Conservation (phyloP, 75 land plant genomes). For the Picea glauca region DNA sequence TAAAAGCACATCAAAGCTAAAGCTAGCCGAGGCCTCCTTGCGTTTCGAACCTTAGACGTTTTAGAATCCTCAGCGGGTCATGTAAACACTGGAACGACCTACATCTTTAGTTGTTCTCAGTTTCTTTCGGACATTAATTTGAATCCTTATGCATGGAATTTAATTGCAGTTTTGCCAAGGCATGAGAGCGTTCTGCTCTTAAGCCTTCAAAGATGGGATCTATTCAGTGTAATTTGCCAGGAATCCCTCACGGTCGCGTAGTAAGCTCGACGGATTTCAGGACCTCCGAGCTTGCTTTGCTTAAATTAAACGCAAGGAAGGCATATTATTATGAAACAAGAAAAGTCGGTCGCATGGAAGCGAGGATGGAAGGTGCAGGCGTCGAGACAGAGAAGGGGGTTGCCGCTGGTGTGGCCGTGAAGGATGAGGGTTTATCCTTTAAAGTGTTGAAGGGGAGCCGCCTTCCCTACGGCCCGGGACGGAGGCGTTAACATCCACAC, state of each 20-base stretch:
- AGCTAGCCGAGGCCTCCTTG: too few relatives aligned
- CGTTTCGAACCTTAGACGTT: neutral
- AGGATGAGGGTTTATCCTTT: neutral
- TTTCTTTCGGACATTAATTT: neutral
- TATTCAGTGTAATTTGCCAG: neutral
- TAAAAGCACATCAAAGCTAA: too few relatives aligned
- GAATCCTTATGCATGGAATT: neutral
- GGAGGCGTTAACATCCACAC: too few relatives aligned
- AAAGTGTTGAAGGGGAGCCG: too few relatives aligned
- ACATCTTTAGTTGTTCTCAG: neutral
- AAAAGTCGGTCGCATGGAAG: neutral
- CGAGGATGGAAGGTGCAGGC: neutral
- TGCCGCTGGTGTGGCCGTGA: neutral
- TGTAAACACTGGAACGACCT: neutral
- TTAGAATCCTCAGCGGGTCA: neutral
- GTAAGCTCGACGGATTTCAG: neutral
- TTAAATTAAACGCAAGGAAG: neutral
- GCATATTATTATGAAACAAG: neutral
- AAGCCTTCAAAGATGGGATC: neutral
- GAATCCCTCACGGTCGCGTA: neutral
- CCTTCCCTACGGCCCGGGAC: too few relatives aligned
- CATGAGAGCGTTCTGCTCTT: neutral
- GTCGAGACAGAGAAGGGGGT: neutral
- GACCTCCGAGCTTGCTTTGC: neutral
- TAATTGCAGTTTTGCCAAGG: conserved; percentile 5